Percentiles rank a stretch among this genome's conserved stretches.
Evolutionary conservation across 2,329 filamentous ascomycete genomes (phyloP).

Genomic region (Fonsecaea monophora): DNA sequence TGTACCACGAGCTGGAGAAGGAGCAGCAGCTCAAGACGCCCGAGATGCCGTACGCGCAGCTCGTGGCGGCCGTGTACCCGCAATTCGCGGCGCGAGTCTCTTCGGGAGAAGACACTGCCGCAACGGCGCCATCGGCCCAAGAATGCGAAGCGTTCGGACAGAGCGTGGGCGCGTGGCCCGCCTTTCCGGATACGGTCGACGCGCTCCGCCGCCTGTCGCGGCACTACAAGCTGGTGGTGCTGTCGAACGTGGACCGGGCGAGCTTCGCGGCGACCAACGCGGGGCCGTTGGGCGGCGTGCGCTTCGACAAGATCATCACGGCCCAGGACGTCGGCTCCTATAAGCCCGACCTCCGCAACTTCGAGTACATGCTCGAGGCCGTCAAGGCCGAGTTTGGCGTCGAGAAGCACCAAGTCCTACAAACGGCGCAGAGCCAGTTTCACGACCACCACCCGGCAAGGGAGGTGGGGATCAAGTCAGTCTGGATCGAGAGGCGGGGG

Average conservation of each 20-base stretch:
- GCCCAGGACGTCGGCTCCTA: constrained; percentile 75
- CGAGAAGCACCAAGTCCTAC: constrained; percentile 63
- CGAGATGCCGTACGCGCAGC: constrained; percentile 21
- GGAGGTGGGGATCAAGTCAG: constrained; percentile 61
- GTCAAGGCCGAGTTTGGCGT: constrained; percentile 61
- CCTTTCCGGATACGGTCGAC: constrained; percentile 63
- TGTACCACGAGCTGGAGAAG: constrained; percentile 20
- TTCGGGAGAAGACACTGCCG: too few species aligned
- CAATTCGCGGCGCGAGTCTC: constrained; percentile 17
- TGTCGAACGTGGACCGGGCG: constrained; percentile 63
- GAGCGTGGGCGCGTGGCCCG: constrained; percentile 59
- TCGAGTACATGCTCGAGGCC: constrained; percentile 66
- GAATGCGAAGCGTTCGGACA: constrained; percentile 54
- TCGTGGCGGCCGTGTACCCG: constrained; percentile 22
- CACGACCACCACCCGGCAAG: constrained; percentile 71
- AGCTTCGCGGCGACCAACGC: constrained; percentile 57
- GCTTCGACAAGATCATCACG: constrained; percentile 71
- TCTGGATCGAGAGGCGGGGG: constrained; percentile 66
- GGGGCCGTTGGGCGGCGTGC: constrained; percentile 58
- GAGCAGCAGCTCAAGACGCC: constrained; percentile 19
- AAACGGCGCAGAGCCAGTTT: constrained; percentile 71
- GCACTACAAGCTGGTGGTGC: constrained; percentile 61
- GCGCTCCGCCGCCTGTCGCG: constrained; percentile 58
- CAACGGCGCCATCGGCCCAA: constrained; percentile 41
- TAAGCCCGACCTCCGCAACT: constrained; percentile 71